phyloP scores from a whole-genome alignment of 805 yeast species.

The Barnettozyma siamensis region DNA sequence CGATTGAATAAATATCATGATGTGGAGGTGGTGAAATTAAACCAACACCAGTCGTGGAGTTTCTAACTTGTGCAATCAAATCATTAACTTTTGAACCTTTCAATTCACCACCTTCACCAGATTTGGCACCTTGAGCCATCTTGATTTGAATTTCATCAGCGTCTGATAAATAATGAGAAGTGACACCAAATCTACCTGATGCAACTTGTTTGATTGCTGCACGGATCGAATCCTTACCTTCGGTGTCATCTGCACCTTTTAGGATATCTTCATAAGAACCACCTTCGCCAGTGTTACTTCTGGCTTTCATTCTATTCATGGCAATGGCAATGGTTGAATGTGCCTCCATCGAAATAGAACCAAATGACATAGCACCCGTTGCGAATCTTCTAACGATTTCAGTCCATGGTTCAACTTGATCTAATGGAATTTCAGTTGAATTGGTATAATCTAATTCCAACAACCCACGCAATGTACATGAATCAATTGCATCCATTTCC shows the following conservation, averaged over 20 bases:
- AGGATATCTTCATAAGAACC: slow-evolving; percentile 85
- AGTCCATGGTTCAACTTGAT: slow-evolving; percentile 99
- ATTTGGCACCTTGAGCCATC: slow-evolving; percentile 99
- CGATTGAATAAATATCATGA: slow-evolving; percentile 97
- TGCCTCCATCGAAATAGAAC: slow-evolving; percentile 97
- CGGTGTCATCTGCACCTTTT: slow-evolving; percentile 61
- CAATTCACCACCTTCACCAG: slow-evolving; percentile 98
- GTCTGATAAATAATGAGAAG: slow-evolving; percentile 88
- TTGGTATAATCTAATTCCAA: slow-evolving; percentile 80
- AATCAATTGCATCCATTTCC: slow-evolving; percentile 85
- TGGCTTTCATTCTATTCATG: slow-evolving; percentile 96
- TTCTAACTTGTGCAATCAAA: slow-evolving; percentile 90
- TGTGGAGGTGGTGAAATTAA: slow-evolving; percentile 98
- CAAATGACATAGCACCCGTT: slow-evolving; percentile 99
- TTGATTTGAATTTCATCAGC: slow-evolving; percentile 97
- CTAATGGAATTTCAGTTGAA: slow-evolving; percentile 78
- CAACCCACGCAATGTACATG: slow-evolving; percentile 91
- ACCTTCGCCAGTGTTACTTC: slow-evolving; percentile 98
- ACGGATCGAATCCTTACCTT: slow-evolving; percentile 95
- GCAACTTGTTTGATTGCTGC: slow-evolving; percentile 99
- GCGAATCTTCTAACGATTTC: slow-evolving; percentile 95
- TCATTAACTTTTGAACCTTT: slow-evolving; percentile 61
- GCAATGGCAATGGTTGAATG: slow-evolving; percentile 98
- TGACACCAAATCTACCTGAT: slow-evolving; percentile 96
- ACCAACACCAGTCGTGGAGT: slow-evolving; percentile 95